Evolutionary conservation across 441 rosid genomes (phyloP), one percentile per base, ranked within the genome.

Genomic region (Pelargonium myrrhifolium): DNA sequence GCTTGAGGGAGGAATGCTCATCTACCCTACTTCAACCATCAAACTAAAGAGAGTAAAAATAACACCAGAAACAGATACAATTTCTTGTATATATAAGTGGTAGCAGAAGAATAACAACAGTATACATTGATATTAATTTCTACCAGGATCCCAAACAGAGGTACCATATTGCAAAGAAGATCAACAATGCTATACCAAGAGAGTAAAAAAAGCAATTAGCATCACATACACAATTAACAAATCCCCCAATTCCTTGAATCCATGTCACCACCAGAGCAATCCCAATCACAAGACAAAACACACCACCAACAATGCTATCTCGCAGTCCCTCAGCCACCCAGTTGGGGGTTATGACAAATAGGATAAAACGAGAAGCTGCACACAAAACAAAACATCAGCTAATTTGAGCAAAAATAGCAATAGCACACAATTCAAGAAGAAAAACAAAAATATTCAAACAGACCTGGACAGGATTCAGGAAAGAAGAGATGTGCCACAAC

Each of bases 381-480:
- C 7, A 58, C 20, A 45, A 12, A 10, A 45, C 42, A 39, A 4
- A 39, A 45, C 14, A 45, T 4, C 15, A 45, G 51, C 15, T 0
- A 10, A 10, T 14, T 11, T 45, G 15, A 45, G 51, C 3, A 45
- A 14, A 45, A 45, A 45, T n/a, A n/a, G 4, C 51, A 45, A 45
- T 2, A 45, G n/a, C 14, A 45, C 51, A 45, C 51, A 45, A 0
- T 45, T 3, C 51, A 10, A 14, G 51, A 39, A 39, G 9, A 4
- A 39, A 39, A 39, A 39, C 9, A 39, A 39, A 39, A 39, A 39
- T 39, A n/a, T n/a, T n/a, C n/a, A n/a, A n/a, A n/a, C n/a, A n/a
- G 72, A 83, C 86, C 82, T 80, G 81, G 78, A 76, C 76, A 71
- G 12, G 73, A 77, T 80, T 63, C 64, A 58, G 86, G 85, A 64